Percentiles rank a stretch among this genome's conserved stretches.
Evolutionary conservation across 345 rosid species (phyloP).

Genomic region (Lenwebbia sp.): DNA sequence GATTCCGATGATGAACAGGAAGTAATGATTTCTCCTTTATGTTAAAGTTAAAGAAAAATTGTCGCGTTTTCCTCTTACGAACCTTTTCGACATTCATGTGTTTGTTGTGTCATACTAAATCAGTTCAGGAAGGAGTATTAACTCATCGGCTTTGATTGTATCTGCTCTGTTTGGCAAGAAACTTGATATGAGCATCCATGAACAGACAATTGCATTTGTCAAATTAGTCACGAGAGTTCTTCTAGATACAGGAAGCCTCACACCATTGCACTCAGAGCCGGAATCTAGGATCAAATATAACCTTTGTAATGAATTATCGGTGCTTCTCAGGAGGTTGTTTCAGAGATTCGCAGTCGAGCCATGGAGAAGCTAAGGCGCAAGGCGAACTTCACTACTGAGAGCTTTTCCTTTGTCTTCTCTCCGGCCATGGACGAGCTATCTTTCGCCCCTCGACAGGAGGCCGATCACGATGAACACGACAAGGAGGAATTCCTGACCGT

Average conservation of each 20-base stretch:
- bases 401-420: conserved; percentile 34
- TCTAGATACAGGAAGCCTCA: background rate
- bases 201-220: background rate
- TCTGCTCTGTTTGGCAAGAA: background rate
- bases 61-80: background rate
- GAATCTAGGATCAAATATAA: background rate
- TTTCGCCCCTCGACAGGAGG: conserved; percentile 10
- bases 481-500: conserved; percentile 49
- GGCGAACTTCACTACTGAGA: conserved; percentile 26
- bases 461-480: conserved; percentile 2
- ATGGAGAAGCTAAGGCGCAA: conserved; percentile 68
- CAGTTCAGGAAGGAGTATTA: background rate
- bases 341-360: conserved; percentile 53
- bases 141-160: background rate
- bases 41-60: background rate
- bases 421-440: conserved; percentile 9
- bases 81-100: background rate
- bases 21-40: conserved; percentile 9
- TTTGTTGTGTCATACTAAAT: background rate
- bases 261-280: background rate
- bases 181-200: background rate
- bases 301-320: background rate
- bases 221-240: background rate
- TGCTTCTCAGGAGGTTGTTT: conserved; percentile 44
- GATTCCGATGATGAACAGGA: conserved; percentile 40